Percentiles rank a stretch among this genome's conserved stretches.
phyloP scores from a whole-genome alignment of 495 filamentous ascomycete species.

The Trichoderma parareesei region DNA sequence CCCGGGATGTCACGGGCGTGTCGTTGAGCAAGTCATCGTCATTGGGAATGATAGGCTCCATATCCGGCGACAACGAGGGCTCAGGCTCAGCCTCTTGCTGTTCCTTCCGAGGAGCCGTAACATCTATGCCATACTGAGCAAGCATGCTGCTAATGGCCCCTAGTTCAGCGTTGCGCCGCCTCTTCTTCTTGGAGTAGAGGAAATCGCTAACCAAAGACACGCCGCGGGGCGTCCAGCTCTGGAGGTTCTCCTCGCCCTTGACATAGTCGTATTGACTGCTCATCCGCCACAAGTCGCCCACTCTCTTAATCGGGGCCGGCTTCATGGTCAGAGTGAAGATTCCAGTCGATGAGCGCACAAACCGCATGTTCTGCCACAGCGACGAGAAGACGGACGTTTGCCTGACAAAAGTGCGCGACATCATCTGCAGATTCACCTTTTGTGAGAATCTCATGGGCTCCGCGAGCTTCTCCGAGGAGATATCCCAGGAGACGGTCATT shows the following conservation, averaged over 20 bases:
- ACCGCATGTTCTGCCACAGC: conserved; percentile 73
- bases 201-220: conserved; percentile 82
- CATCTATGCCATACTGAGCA: conserved; percentile 32
- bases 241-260: conserved; percentile 83
- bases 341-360: conserved; percentile 76
- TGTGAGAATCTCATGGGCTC: conserved; percentile 79
- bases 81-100: not conserved
- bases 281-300: conserved; percentile 94
- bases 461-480: conserved; percentile 67
- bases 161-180: conserved; percentile 64
- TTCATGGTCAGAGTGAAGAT: conserved; percentile 81
- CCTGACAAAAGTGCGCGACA: conserved; percentile 75
- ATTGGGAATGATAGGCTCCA: conserved; percentile 8
- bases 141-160: conserved; percentile 69
- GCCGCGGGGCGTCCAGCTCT: conserved; percentile 78
- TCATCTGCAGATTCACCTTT: conserved; percentile 70
- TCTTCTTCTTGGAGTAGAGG: conserved; percentile 59
- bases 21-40: conserved; percentile 43
- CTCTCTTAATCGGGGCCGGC: conserved; percentile 81
- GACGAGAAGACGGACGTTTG: conserved; percentile 80
- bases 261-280: conserved; percentile 89
- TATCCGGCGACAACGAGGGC: not conserved
- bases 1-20: conserved; percentile 31
- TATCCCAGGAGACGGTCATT: conserved; percentile 75
- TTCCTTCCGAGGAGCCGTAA: not conserved